Base-by-base conservation (phyloP, 1,139 yeast genomes). In the Blastobotrys malaysiensis region DNA sequence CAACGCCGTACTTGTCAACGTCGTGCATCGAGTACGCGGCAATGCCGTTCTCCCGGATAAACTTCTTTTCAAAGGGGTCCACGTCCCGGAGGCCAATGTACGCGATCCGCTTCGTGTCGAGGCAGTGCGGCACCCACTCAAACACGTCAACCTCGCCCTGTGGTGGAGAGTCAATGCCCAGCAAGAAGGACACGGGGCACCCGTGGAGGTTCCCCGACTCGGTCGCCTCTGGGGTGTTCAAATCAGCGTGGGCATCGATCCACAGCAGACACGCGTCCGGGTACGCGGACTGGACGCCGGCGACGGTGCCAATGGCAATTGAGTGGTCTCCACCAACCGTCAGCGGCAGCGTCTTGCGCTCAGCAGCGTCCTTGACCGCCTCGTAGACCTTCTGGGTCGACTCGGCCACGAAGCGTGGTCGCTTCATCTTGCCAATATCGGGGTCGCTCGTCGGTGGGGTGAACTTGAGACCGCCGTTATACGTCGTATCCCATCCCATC, bases 211-310 rank as follows among this genome's bases (percentile, higher is more conserved):
- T 93, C 48, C 99, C 99, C 9, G 93, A 83, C 46, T 81, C 86
- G 5, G 98, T 84, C 13, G 91, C 83, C 49, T 77, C 77, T n/a
- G 97, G 90, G 1, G 97, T 86, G 75, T 93, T 93, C 67, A 93
- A 84, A 70, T 93, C 99, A 36, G 98, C 97, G 69, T 93, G 99
- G 1, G 99, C 99, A 72, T 93, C 99, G 62, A 93, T 86, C 99
- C 99, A 93, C 60, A 93, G 70, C 50, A 93, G 78, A 66, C 96
- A 89, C 26, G 96, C 90, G 61, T 90, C 88, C 19, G 97, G 97
- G 69, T 87, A 77, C 59, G 82, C 80, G 27, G 81, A 81, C 63
- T 89, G 78, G 49, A 91, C 87, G 11, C 95, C 99, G 44, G 89
- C 78, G 44, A 91, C 85, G 6, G 98, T 90, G 51, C 96, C 97